Conservation (phyloP, 345 rosid genomes). For the Brassica incana region DNA sequence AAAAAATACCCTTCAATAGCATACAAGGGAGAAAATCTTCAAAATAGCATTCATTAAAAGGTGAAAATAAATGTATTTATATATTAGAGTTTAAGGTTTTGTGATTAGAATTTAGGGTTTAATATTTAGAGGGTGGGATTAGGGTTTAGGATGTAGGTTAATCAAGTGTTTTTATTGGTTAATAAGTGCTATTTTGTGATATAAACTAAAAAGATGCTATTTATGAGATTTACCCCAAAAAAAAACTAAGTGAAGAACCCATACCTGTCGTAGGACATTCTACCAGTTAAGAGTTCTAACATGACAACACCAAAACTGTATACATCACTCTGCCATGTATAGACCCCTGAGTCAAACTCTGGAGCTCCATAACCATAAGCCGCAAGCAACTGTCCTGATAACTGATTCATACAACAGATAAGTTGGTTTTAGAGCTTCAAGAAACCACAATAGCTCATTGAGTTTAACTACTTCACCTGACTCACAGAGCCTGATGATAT, state of each 20-base stretch:
- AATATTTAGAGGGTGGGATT: background rate
- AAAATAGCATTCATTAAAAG: background rate
- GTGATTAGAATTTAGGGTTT: background rate
- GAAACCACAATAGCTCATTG: background rate
- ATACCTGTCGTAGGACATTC: constrained; percentile 86
- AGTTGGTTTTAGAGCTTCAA: constrained; percentile 25
- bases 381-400: constrained; percentile 83
- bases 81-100: background rate
- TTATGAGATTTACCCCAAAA: background rate
- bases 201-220: background rate
- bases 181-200: background rate
- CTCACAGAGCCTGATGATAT: constrained; percentile 86
- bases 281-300: constrained; percentile 95
- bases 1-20: background rate
- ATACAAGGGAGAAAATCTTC: background rate
- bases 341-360: constrained; percentile 89
- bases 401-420: constrained; percentile 50
- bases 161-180: background rate
- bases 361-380: constrained; percentile 95
- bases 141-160: background rate
- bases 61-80: background rate
- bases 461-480: constrained; percentile 59
- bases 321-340: constrained; percentile 84
- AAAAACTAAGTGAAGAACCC: background rate
- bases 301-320: constrained; percentile 97